phyloP scores from a whole-genome alignment of 495 filamentous ascomycete species.

The Penicillium coffeae region DNA sequence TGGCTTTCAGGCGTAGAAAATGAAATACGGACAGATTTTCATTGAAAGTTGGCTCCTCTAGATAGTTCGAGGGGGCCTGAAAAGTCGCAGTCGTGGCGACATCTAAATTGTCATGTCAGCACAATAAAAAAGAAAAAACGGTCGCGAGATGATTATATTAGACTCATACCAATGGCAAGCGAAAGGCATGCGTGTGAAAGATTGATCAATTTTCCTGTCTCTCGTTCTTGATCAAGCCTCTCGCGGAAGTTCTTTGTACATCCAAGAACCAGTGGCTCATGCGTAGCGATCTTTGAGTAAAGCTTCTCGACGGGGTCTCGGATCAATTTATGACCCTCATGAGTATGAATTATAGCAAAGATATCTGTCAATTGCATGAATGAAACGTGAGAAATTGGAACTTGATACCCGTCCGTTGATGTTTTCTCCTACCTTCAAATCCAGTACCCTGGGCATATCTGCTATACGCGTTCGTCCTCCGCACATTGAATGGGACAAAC shows the following conservation, averaged over 20 bases:
- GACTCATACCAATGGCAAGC: neutral
- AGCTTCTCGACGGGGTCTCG: neutral
- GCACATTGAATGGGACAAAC: conserved; percentile 9
- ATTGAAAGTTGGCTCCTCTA: neutral
- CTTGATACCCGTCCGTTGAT: too few relatives aligned
- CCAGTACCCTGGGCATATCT: conserved; percentile 6
- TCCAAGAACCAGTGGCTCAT: neutral
- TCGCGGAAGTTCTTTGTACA: neutral
- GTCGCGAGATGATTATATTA: neutral
- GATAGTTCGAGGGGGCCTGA: neutral
- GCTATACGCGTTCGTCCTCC: conserved; percentile 3
- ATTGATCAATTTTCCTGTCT: neutral
- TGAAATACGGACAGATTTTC: neutral
- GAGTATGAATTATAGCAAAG: neutral
- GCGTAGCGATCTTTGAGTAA: neutral
- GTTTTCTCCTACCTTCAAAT: conserved; percentile 9
- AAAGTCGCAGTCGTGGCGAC: neutral
- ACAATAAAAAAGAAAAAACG: neutral
- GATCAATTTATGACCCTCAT: neutral
- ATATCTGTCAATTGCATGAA: neutral
- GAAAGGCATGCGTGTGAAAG: neutral
- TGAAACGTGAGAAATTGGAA: too few relatives aligned
- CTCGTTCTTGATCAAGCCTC: neutral
- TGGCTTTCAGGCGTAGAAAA: neutral
- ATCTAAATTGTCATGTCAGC: neutral